Base-by-base conservation (phyloP, 352 stramenopile species). In the Pythium apleroticum region DNA sequence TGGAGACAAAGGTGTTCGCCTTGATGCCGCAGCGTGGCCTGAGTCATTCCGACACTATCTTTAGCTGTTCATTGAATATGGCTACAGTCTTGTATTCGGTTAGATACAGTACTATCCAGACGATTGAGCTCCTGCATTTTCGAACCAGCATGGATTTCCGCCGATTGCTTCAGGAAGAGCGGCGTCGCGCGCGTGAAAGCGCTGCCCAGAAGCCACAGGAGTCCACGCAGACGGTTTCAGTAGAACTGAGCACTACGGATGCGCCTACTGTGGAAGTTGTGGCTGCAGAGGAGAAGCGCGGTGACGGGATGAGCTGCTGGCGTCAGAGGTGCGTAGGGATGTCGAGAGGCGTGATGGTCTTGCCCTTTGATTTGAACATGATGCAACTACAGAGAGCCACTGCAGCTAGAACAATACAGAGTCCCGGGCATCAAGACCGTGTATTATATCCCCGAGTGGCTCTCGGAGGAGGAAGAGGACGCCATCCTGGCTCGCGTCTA, bases 401-500 rank as follows among this genome's bases (percentile, higher is more conserved):
- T 85, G 1, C 65, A 83, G 14, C 58, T 88, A 0, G 67, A 75
- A 5, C 50, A 52, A 10, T 85, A 78, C 49, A 65, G 54, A 3
- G 67, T 73, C 35, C 68, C 69, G 0, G 72, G 64, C 0, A 87
- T 91, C 45, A 58, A 70, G 11, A 74, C 63, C 0, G 76, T 88
- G 24, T 86, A 80, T 45, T 89, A 87, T 60, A 71, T 91, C 15
- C 79, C 80, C 12, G 71, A 91, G 31, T 91, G 78, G 78, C 72
- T 91, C 63, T 76, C 77, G 12, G 37, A 75, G 22, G 71, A 78
- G 10, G 83, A 91, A 52, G 83, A 91, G 49, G 48, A 60, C 3
- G 77, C 75, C 30, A 83, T 93, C 12, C 64, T 90, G 22, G 71
- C 79, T 22, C 75, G 77, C 17, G 79, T 93, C 10, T 81, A 90